These are phyloP conservation scores for Penicillium taxi DNA, from an alignment of 495 filamentous ascomycete species.

Conservation along the genomic window DNA sequence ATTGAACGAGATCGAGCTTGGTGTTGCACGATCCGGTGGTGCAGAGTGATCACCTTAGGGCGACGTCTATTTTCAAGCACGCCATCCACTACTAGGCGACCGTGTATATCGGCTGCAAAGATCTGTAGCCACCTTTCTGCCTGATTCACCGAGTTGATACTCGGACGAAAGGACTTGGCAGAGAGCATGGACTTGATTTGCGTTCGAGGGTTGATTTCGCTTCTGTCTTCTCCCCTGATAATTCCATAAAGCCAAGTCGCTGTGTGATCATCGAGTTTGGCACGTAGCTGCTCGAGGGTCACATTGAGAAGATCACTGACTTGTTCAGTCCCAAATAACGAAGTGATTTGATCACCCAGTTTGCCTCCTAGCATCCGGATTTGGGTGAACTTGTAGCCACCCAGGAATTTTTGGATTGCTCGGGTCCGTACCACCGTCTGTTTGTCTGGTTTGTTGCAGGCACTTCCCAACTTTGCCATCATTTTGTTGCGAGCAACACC, in stretches of 20 bases:
- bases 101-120: slow-evolving; percentile 88
- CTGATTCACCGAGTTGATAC: slow-evolving; percentile 71
- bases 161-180: slow-evolving; percentile 88
- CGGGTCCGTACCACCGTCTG: slow-evolving; percentile 86
- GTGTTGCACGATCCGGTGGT: slow-evolving; percentile 62
- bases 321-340: slow-evolving; percentile 69
- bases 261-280: slow-evolving; percentile 75
- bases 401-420: slow-evolving; percentile 72
- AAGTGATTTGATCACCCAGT: slow-evolving; percentile 74
- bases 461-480: slow-evolving; percentile 87
- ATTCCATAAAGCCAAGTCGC: slow-evolving; percentile 82
- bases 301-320: slow-evolving; percentile 69
- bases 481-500: slow-evolving; percentile 90
- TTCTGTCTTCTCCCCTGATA: slow-evolving; percentile 76
- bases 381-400: slow-evolving; percentile 87
- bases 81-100: slow-evolving; percentile 83
- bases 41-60: slow-evolving; percentile 75
- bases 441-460: slow-evolving; percentile 83
- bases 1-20: slow-evolving; percentile 65
- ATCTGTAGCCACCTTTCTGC: slow-evolving; percentile 82
- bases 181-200: slow-evolving; percentile 98
- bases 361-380: slow-evolving; percentile 96
- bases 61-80: slow-evolving; percentile 81
- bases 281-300: slow-evolving; percentile 68
- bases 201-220: slow-evolving; percentile 84